These are phyloP conservation scores for Eremothecium cymbalariae DNA, from an alignment of 1,139 yeast genomes.

Conservation along the genomic window DNA sequence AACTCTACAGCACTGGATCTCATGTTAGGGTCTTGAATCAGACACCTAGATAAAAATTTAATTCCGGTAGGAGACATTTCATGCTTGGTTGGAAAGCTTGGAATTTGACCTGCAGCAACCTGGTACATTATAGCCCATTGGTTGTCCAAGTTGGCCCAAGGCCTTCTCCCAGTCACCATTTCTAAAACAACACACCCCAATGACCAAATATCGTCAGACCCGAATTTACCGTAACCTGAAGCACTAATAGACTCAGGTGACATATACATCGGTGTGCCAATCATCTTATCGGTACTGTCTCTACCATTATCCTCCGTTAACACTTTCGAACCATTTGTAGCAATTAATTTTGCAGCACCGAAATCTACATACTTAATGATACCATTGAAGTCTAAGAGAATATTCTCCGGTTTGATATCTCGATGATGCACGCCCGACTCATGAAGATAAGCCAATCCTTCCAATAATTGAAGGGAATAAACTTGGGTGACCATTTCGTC, in stretches of 20 bases:
- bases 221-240: slow-evolving; percentile 57
- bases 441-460: slow-evolving; percentile 90
- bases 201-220: slow-evolving; percentile 74
- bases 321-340: slow-evolving; percentile 38
- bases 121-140: slow-evolving; percentile 99
- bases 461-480: slow-evolving; percentile 85
- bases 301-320: background rate
- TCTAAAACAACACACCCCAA: slow-evolving; percentile 74
- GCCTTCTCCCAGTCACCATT: slow-evolving; percentile 77
- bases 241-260: slow-evolving; percentile 96
- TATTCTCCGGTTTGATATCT: slow-evolving; percentile 93
- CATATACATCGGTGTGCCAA: slow-evolving; percentile 99
- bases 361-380: slow-evolving; percentile 92
- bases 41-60: slow-evolving; percentile 62
- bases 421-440: slow-evolving; percentile 95
- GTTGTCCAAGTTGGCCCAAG: slow-evolving; percentile 88
- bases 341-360: slow-evolving; percentile 95
- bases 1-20: slow-evolving; percentile 82
- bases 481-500: slow-evolving; percentile 91
- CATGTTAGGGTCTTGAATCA: slow-evolving; percentile 73
- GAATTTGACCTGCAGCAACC: slow-evolving; percentile 91
- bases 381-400: slow-evolving; percentile 83
- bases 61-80: slow-evolving; percentile 72
- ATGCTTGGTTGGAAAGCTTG: slow-evolving; percentile 71
- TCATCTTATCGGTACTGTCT: slow-evolving; percentile 39